Base-by-base conservation (phyloP, 2,329 filamentous ascomycete species). In the Stagonosporopsis vannaccii region DNA sequence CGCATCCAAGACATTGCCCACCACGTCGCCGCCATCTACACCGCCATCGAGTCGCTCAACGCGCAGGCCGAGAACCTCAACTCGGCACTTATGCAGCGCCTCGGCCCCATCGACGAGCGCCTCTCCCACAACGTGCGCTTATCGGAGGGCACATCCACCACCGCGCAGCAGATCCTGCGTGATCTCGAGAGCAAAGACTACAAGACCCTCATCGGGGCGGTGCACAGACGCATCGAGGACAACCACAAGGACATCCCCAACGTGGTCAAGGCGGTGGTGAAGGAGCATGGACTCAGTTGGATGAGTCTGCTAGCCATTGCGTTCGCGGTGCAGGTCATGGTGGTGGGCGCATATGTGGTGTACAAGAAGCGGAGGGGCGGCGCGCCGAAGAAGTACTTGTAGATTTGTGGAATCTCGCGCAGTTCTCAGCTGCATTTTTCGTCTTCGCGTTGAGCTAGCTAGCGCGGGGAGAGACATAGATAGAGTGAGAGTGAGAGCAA, bases 331-430 rank as follows among this genome's bases (percentile, higher is more conserved):
- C 92, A 97, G 78, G 71, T 90, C 44, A 73, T 92, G 63, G 80
- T 96, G 28, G 85, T 86, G 0, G 86, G 77, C 2, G 84, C 82
- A 1, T 97, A 93, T 72, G 75, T 91, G 33, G 73, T 88, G 56
- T 97, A 97, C 79, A 96, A 96, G 84, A 85, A 87, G 67, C 87
- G 89, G 71, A 86, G 89, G 77, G 82, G 85, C 35, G 87, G 82
- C 61, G 86, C 87, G 75, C 91, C 91, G n/a, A 97, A 97, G 84
- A 97, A 97, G 80, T 97, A 92, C 76, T 79, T 97, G 73, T 97
- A 62, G 43, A 43, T 32, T 37, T 37, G 35, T 30, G 13, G 28
- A 30, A 11, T 30, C 28, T n/a, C n/a, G n/a, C n/a, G n/a, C n/a
- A n/a, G n/a, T n/a, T n/a, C n/a, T n/a, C n/a, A n/a, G n/a, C n/a